Percentiles rank a stretch among this genome's conserved stretches.
phyloP scores from a whole-genome alignment of 192 early-diverging fungal species.

The Rhizophagus prolifer region DNA sequence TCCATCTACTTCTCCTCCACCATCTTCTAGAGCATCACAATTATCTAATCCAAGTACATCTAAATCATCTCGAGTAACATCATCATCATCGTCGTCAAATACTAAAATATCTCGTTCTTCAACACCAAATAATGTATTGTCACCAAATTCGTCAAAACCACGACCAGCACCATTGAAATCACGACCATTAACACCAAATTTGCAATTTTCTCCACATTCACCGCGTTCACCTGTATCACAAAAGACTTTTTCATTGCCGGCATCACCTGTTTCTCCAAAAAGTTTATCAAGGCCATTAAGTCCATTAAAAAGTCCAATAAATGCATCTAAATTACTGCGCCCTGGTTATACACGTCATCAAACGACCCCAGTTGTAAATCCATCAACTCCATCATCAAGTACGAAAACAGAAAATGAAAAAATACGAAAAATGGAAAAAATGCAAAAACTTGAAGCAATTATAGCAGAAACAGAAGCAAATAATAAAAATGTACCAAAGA shows the following conservation, averaged over 20 bases:
- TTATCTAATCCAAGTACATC: neutral
- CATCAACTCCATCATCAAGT: neutral
- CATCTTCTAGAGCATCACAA: neutral
- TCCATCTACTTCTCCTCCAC: too few relatives aligned
- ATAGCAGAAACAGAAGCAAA: neutral
- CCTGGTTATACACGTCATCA: neutral
- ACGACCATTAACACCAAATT: neutral
- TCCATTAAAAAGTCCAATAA: neutral
- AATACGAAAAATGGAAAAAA: conserved; percentile 5
- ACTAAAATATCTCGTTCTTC: neutral
- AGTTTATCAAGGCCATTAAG: neutral
- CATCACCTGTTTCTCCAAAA: neutral
- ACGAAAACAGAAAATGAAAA: neutral
- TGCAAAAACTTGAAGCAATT: conserved; percentile 3
- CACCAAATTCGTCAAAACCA: neutral
- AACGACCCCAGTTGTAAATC: neutral
- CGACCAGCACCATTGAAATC: neutral
- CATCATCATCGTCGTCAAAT: neutral
- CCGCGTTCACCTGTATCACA: neutral
- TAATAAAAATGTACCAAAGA: neutral
- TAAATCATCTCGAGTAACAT: neutral
- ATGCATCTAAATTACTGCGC: neutral
- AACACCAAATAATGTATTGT: too few relatives aligned
- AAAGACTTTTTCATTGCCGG: neutral
- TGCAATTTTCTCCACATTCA: neutral